Percentiles rank a stretch among this genome's conserved stretches.
These are phyloP conservation scores for Acidomyces sp. DNA, from an alignment of 495 filamentous ascomycete species.

Conservation along the genomic window DNA sequence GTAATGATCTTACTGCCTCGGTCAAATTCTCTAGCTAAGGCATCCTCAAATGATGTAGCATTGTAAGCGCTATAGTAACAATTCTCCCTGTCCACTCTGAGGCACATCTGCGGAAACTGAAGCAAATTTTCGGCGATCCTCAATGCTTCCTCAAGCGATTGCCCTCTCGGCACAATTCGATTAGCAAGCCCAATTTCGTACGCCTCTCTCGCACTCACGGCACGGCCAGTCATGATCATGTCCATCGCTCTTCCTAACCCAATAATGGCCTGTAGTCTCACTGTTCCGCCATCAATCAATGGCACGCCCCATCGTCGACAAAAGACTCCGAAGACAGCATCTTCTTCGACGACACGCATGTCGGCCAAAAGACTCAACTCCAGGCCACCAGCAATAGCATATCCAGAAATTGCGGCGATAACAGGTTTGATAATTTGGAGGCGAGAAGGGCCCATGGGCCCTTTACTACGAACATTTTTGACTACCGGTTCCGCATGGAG, in stretches of 20 bases:
- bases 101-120: slow-evolving; percentile 34
- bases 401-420: slow-evolving; percentile 35
- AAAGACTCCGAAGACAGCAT: slow-evolving; percentile 38
- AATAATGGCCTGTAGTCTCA: slow-evolving; percentile 36
- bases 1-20: slow-evolving; percentile 30
- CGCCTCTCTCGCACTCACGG: slow-evolving; percentile 35
- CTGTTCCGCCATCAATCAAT: slow-evolving; percentile 39
- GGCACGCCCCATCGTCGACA: slow-evolving; percentile 39
- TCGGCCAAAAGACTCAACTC: slow-evolving; percentile 37
- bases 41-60: slow-evolving; percentile 34
- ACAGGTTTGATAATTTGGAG: slow-evolving; percentile 28
- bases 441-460: slow-evolving; percentile 36
- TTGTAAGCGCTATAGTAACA: slow-evolving; percentile 35
- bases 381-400: slow-evolving; percentile 38
- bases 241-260: slow-evolving; percentile 38
- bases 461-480: not conserved
- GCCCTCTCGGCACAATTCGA: slow-evolving; percentile 35
- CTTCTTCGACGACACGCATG: slow-evolving; percentile 36
- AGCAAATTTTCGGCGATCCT: slow-evolving; percentile 33
- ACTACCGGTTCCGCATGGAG: not conserved
- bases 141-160: slow-evolving; percentile 33
- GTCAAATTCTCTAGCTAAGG: slow-evolving; percentile 32
- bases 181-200: slow-evolving; percentile 37
- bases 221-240: slow-evolving; percentile 39
- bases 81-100: slow-evolving; percentile 27